Base-by-base conservation (phyloP, 371 early-diverging fungal species). In the Mortierella sp. region DNA sequence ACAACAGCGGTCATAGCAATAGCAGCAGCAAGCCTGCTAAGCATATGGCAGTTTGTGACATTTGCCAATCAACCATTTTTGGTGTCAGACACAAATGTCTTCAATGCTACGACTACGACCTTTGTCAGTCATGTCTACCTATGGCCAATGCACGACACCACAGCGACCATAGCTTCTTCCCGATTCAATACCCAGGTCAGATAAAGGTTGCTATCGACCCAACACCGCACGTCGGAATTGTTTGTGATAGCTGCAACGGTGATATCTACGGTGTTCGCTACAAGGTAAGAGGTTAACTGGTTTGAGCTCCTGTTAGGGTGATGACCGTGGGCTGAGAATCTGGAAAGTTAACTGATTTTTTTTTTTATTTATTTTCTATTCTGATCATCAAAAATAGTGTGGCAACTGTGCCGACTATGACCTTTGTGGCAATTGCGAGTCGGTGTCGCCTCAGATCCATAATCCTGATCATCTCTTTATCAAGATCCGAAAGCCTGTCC, bases 321-420 rank as follows among this genome's bases (percentile, higher is more conserved):
- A n/a, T n/a, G n/a, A n/a, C n/a, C n/a, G n/a, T n/a, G n/a, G n/a
- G n/a, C n/a, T n/a, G n/a, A n/a, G n/a, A n/a, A n/a, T n/a, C n/a
- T n/a, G n/a, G n/a, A n/a, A 50, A 18, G 18, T 26, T 62, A 11
- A 16, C 48, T 52, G 37, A 14, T 6, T 56, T 44, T 45, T n/a
- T 19, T 28, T 56, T 26, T 12, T 28, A 60, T 15, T 59, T 16
- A 60, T 37, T 9, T 16, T 46, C 9, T n/a, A n/a, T n/a, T n/a
- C n/a, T n/a, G n/a, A n/a, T n/a, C n/a, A n/a, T n/a, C n/a, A n/a
- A n/a, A n/a, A 28, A 51, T 73, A 89, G 89, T 90, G 90, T 68
- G 87, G 85, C 16, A 84, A 87, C 60, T 90, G 90, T 51, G 23
- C 66, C 23, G 85, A 88, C 61, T 90, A 72, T 62, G 88, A 89